These are phyloP conservation scores for Aspergillus piperis DNA, from an alignment of 2,329 filamentous ascomycete genomes.

Conservation along the genomic window DNA sequence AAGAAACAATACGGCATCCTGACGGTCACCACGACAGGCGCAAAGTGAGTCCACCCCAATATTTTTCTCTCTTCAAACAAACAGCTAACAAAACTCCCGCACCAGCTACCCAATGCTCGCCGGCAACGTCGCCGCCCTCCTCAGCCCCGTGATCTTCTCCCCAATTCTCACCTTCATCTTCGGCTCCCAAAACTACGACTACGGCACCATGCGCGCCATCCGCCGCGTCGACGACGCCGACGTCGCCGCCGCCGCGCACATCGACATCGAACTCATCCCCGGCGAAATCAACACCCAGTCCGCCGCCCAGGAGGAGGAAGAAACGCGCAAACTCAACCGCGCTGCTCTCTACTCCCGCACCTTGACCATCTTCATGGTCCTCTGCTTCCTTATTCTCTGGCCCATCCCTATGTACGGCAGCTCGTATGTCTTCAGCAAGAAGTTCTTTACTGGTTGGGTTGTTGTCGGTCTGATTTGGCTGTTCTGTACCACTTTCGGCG, in stretches of 20 bases:
- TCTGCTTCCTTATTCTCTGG: slow-evolving; percentile 79
- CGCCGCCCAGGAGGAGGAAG: slow-evolving; percentile 43
- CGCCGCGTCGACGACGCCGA: slow-evolving; percentile 77
- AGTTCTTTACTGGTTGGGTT: slow-evolving; percentile 82
- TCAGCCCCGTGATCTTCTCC: slow-evolving; percentile 73
- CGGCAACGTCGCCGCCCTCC: slow-evolving; percentile 79
- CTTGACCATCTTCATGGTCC: slow-evolving; percentile 64
- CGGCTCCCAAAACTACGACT: slow-evolving; percentile 78
- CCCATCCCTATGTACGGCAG: slow-evolving; percentile 88
- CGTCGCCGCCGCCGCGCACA: slow-evolving; percentile 61
- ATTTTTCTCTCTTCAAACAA: neutral
- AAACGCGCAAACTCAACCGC: slow-evolving; percentile 55
- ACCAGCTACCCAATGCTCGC: slow-evolving; percentile 74
- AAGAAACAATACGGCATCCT: slow-evolving; percentile 69
- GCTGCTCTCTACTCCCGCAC: slow-evolving; percentile 58
- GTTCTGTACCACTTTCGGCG: slow-evolving; percentile 69
- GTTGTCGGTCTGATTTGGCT: slow-evolving; percentile 77
- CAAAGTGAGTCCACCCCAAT: slow-evolving; percentile 55
- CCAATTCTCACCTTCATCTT: slow-evolving; percentile 73
- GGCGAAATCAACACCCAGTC: slow-evolving; percentile 48
- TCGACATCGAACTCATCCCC: slow-evolving; percentile 66
- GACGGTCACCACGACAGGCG: slow-evolving; percentile 72
- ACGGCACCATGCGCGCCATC: slow-evolving; percentile 78
- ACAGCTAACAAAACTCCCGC: neutral
- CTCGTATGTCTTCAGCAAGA: slow-evolving; percentile 77